phyloP scores from a whole-genome alignment of 257 asterid genomes.

The Solanum boliviense region DNA sequence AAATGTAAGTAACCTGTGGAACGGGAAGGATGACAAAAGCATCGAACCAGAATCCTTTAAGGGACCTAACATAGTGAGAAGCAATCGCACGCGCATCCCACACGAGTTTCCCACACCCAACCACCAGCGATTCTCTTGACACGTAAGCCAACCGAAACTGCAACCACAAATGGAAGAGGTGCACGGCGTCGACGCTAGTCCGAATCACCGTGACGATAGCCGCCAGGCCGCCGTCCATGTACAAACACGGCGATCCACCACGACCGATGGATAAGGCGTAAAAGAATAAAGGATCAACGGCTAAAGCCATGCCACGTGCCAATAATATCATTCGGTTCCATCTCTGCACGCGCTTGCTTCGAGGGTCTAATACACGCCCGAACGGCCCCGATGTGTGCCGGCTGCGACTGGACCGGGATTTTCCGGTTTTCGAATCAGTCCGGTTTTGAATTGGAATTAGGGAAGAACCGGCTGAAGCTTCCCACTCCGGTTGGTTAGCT shows the following conservation, averaged over 20 bases:
- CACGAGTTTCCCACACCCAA: conserved; percentile 94
- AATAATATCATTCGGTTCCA: conserved; percentile 77
- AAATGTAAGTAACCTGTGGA: conserved; percentile 60
- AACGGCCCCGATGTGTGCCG: conserved; percentile 8
- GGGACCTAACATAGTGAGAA: conserved; percentile 54
- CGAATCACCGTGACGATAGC: conserved; percentile 57
- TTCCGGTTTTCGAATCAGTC: conserved; percentile 7
- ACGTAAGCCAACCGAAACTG: conserved; percentile 90
- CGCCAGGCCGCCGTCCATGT: conserved; percentile 67
- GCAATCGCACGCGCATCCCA: conserved; percentile 92
- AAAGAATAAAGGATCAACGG: conserved; percentile 83
- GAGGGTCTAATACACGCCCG: conserved; percentile 65
- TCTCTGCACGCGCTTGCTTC: conserved; percentile 71
- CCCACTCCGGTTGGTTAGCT: conserved; percentile 86
- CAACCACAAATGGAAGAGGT: conserved; percentile 63
- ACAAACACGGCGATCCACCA: conserved; percentile 64
- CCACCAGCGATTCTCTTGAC: conserved; percentile 77
- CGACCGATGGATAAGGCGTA: conserved; percentile 76
- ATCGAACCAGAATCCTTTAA: conserved; percentile 87
- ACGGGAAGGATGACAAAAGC: conserved; percentile 83
- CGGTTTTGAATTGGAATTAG: conserved; percentile 50
- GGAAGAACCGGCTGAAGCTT: conserved; percentile 89
- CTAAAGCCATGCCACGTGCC: conserved; percentile 92
- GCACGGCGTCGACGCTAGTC: conserved; percentile 79
- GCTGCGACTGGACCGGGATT: conserved; percentile 5